phyloP scores from a whole-genome alignment of 2,329 filamentous ascomycete species.

The Dothistroma septosporum region DNA sequence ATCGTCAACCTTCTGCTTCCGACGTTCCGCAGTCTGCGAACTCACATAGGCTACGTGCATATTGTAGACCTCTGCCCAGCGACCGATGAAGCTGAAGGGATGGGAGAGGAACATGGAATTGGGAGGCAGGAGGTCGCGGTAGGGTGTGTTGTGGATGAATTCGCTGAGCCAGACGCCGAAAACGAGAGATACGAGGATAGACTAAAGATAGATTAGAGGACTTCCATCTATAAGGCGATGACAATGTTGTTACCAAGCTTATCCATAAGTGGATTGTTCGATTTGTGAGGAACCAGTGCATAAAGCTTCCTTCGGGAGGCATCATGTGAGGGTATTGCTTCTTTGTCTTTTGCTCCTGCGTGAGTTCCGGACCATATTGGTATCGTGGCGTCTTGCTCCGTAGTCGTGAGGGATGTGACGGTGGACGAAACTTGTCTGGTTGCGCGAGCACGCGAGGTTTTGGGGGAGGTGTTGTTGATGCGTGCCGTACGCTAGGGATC shows the following conservation, averaged over 20 bases:
- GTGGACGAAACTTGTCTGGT: constrained; percentile 84
- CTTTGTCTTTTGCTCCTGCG: constrained; percentile 56
- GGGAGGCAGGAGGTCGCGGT: constrained; percentile 70
- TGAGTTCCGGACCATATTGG: constrained; percentile 71
- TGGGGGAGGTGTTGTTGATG: constrained; percentile 37
- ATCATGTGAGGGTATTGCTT: constrained; percentile 86
- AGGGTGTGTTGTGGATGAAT: constrained; percentile 75
- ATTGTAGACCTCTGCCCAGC: constrained; percentile 67
- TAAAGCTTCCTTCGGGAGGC: constrained; percentile 74
- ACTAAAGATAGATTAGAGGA: constrained; percentile 38
- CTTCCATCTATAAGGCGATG: background rate
- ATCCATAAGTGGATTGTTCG: constrained; percentile 74
- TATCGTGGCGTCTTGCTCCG: constrained; percentile 52
- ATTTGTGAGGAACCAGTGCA: constrained; percentile 80
- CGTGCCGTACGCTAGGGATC: constrained; percentile 25
- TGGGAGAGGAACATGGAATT: constrained; percentile 64
- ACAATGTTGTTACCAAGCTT: constrained; percentile 61
- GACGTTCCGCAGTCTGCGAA: constrained; percentile 64
- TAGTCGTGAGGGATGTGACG: constrained; percentile 75
- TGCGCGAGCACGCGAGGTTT: constrained; percentile 75
- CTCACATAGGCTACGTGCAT: constrained; percentile 72
- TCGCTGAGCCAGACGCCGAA: constrained; percentile 70
- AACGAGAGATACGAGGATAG: constrained; percentile 66
- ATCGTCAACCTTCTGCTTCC: constrained; percentile 73
- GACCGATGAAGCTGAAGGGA: constrained; percentile 63